Conservation (phyloP, 805 yeast genomes). For the Yarrowia sp. region DNA sequence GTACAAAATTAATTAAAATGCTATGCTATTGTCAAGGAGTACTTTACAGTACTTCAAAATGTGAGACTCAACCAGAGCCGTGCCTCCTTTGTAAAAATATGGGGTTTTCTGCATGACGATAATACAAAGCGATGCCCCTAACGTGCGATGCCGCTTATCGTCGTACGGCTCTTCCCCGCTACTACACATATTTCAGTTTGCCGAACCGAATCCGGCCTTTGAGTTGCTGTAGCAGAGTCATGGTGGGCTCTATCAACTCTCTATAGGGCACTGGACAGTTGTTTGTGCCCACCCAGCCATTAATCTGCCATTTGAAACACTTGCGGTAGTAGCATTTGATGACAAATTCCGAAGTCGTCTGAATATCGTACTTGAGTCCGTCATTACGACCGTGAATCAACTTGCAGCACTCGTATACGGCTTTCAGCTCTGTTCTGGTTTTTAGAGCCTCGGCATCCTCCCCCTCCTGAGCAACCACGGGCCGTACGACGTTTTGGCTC, state of each 20-base stretch:
- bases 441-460: background rate
- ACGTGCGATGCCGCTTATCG: too few species aligned
- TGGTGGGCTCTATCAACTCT: background rate
- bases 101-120: too few species aligned
- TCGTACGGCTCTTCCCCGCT: background rate
- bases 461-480: background rate
- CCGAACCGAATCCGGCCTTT: background rate
- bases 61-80: too few species aligned
- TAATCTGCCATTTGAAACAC: background rate
- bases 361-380: background rate
- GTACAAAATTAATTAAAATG: too few species aligned
- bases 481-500: background rate
- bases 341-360: background rate
- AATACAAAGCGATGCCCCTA: too few species aligned
- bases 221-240: background rate
- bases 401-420: background rate
- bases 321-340: background rate
- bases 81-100: too few species aligned
- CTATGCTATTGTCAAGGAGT: too few species aligned
- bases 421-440: background rate
- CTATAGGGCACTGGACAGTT: background rate
- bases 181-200: background rate
- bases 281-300: background rate
- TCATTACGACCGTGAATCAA: background rate
- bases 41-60: too few species aligned